Base-by-base conservation (phyloP, 805 yeast species). In the Barnettozyma californica region DNA sequence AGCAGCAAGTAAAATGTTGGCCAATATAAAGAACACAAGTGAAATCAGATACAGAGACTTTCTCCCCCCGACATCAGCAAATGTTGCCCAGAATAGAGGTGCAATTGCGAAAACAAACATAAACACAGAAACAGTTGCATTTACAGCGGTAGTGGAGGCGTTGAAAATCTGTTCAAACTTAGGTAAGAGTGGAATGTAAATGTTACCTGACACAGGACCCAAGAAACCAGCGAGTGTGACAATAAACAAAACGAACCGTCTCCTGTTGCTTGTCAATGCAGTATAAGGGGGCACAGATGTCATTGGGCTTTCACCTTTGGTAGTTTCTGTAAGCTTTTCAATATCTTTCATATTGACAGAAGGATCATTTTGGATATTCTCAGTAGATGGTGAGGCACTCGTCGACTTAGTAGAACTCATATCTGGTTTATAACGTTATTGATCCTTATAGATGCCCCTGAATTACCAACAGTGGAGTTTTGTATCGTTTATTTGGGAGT, bases 1-100 rank as follows among this genome's bases (percentile, higher is more conserved):
- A 62, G 68, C 69, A 0, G 95, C 84, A 14, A 90, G 62, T 1
- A 84, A 81, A 23, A 87, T 64, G 62, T 85, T 83, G 1, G 86
- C 78, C 1, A 73, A 74, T n/a, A 81, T 62, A 55, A 78, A 85
- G 14, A 83, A 66, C 0, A 70, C 14, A 31, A 86, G 63, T 14
- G 94, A 84, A 5, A 70, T 56, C 18, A 87, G 49, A 42, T 84
- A 76, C 0, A 84, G 70, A 0, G 88, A 83, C 50, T 95, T 72
- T 52, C 96, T 73, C 0, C 84, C 84, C 41, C 78, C 78, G 49
- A 66, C 62, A 54, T 80, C 85, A 4, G 83, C 78, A 62, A 70
- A 68, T 3, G 74, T 61, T 1, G 83, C 83, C 80, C 83, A 78
- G 14, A 78, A 50, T 43, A 80, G 56, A 1, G 84, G 85, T 0